These are phyloP conservation scores for Arthrobotrys sphaeroides DNA, from an alignment of 2,329 filamentous ascomycete species.

Conservation along the genomic window DNA sequence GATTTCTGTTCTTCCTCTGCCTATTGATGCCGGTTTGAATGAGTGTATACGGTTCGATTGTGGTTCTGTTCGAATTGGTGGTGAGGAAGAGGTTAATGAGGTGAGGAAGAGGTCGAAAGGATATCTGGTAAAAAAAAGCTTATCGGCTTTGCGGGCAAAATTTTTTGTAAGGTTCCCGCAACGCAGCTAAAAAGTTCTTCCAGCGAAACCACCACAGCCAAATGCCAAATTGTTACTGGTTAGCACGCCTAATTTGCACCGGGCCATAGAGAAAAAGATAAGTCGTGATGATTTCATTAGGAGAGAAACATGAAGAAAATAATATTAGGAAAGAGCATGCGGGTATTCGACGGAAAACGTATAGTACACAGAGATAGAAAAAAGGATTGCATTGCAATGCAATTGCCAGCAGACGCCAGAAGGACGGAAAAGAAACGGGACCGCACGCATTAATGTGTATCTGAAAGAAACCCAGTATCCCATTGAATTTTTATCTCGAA, in stretches of 20 bases:
- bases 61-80: neutral
- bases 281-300: slow-evolving; percentile 32
- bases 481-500: neutral
- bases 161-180: too few species aligned
- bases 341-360: slow-evolving; percentile 26
- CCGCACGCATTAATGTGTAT: neutral
- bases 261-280: neutral
- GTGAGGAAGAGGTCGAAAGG: slow-evolving; percentile 17
- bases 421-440: neutral
- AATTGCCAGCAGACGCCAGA: slow-evolving; percentile 11
- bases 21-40: neutral
- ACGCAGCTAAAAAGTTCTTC: too few species aligned
- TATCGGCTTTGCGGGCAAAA: neutral
- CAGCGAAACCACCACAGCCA: neutral
- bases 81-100: neutral
- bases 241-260: neutral
- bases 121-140: neutral
- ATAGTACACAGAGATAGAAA: slow-evolving; percentile 16
- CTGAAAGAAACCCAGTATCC: neutral
- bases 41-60: neutral
- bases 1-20: neutral
- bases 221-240: neutral
- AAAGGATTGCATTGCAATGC: neutral
- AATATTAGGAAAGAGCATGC: neutral
- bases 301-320: too few species aligned